phyloP scores from a whole-genome alignment of 1,139 yeast genomes.

The Suhomyces guaymorum region DNA sequence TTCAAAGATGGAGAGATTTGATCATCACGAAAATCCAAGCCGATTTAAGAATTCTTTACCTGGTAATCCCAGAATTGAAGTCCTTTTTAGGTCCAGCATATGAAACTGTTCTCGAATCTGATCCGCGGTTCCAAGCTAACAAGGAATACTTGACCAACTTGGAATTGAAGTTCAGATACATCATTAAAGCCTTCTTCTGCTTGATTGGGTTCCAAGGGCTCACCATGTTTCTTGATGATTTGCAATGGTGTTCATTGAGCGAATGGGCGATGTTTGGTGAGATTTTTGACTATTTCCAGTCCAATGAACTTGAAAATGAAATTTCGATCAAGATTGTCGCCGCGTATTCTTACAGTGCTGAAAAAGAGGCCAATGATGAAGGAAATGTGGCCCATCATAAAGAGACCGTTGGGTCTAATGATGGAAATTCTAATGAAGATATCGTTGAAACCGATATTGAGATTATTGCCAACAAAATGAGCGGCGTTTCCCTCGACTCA shows the following conservation, averaged over 20 bases:
- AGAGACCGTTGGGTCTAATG: too few species aligned
- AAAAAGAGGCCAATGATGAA: not conserved
- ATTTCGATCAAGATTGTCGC: slow-evolving; percentile 23
- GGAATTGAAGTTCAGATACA: slow-evolving; percentile 46
- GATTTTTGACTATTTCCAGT: slow-evolving; percentile 24
- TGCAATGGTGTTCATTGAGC: slow-evolving; percentile 43
- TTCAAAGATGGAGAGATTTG: slow-evolving; percentile 45
- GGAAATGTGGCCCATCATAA: not conserved
- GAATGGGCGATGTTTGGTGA: slow-evolving; percentile 36
- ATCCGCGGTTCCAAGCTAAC: slow-evolving; percentile 14
- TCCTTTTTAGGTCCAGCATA: slow-evolving; percentile 48
- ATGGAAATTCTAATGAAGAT: too few species aligned
- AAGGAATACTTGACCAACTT: slow-evolving; percentile 27
- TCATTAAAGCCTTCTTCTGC: slow-evolving; percentile 44
- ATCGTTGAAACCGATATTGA: not conserved
- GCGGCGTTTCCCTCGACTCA: not conserved
- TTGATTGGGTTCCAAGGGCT: slow-evolving; percentile 46
- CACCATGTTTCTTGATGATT: slow-evolving; percentile 50
- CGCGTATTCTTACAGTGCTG: slow-evolving; percentile 10
- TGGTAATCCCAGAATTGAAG: slow-evolving; percentile 48
- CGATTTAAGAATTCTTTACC: slow-evolving; percentile 46
- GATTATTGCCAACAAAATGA: not conserved
- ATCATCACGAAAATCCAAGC: slow-evolving; percentile 42
- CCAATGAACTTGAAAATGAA: slow-evolving; percentile 21
- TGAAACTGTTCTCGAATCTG: slow-evolving; percentile 17